A percentile compares a stretch with the other conserved stretches of the same genome.
Evolutionary conservation across 768 basidiomycete species (phyloP).

Genomic region (Pulveroboletus ravenelii): DNA sequence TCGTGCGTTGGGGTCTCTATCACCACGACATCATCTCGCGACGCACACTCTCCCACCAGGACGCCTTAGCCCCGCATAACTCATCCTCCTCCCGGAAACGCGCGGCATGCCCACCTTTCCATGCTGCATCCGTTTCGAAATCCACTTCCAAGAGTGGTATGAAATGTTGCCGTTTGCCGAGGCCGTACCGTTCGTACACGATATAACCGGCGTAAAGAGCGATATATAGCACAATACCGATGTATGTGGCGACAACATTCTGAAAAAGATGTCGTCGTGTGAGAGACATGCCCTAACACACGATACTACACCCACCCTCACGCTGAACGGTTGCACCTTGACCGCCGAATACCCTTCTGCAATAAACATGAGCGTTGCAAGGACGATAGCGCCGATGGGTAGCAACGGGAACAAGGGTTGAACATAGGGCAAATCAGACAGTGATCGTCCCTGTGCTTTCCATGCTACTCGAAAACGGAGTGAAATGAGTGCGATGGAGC

Average conservation of each 20-base stretch:
- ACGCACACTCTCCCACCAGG: conserved; percentile 1
- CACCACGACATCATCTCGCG: background rate
- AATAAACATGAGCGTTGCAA: conserved; percentile 49
- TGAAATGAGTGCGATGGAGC: conserved; percentile 49
- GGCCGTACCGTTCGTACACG: conserved; percentile 34
- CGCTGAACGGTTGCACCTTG: conserved; percentile 39
- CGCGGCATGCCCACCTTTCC: conserved; percentile 43
- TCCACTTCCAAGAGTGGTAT: conserved; percentile 43
- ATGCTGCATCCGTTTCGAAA: conserved; percentile 51
- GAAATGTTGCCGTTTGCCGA: conserved; percentile 32
- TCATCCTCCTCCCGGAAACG: conserved; percentile 32
- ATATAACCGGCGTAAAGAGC: conserved; percentile 43
- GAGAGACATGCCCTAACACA: background rate
- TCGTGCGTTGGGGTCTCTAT: background rate
- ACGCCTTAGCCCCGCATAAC: background rate
- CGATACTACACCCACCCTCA: conserved; percentile 30
- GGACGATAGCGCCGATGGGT: conserved; percentile 44
- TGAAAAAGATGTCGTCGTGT: conserved; percentile 8
- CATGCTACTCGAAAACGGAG: conserved; percentile 64
- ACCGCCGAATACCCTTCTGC: conserved; percentile 52
- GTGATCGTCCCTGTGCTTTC: conserved; percentile 43
- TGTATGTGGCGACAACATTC: conserved; percentile 55
- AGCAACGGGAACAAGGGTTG: conserved; percentile 55
- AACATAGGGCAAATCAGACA: conserved; percentile 53
- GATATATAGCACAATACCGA: conserved; percentile 46